A percentile compares a stretch with the other conserved stretches of the same genome.
These are phyloP conservation scores for Byssoonygena ceratinophila DNA, from an alignment of 2,329 filamentous ascomycete species.

Conservation along the genomic window DNA sequence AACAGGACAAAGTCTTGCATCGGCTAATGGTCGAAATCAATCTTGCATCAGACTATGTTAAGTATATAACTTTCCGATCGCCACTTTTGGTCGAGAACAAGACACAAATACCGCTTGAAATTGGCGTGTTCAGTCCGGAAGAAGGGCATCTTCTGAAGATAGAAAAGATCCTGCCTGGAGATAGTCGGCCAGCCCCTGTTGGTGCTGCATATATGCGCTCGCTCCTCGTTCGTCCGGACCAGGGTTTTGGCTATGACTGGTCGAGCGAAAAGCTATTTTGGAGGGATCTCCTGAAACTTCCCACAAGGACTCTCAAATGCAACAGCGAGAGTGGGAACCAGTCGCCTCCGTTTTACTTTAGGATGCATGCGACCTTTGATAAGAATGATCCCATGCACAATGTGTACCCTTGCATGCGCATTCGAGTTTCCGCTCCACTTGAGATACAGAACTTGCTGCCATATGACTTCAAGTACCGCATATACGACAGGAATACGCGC, in stretches of 20 bases:
- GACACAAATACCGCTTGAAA: conserved; percentile 87
- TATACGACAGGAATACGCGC: conserved; percentile 97
- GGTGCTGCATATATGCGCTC: conserved; percentile 81
- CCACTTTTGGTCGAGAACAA: conserved; percentile 89
- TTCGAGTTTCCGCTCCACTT: conserved; percentile 83
- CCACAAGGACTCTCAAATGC: conserved; percentile 79
- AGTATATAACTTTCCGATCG: conserved; percentile 91
- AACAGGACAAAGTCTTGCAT: conserved; percentile 74
- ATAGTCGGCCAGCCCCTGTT: conserved; percentile 79
- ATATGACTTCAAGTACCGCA: conserved; percentile 98
- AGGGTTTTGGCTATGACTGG: conserved; percentile 95
- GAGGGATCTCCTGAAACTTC: conserved; percentile 76
- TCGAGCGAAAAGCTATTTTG: conserved; percentile 82
- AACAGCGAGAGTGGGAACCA: conserved; percentile 71
- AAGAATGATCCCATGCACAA: conserved; percentile 69
- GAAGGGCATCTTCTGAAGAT: conserved; percentile 91
- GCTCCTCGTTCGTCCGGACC: conserved; percentile 77
- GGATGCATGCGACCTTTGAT: conserved; percentile 79
- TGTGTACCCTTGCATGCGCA: conserved; percentile 87
- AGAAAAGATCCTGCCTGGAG: conserved; percentile 90
- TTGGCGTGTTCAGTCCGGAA: conserved; percentile 79
- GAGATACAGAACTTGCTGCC: conserved; percentile 90
- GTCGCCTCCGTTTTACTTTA: conserved; percentile 83
- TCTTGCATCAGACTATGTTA: conserved; percentile 88
- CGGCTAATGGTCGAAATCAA: conserved; percentile 84